phyloP scores from a whole-genome alignment of 441 rosid species.

The Adansonia madagascariensis region DNA sequence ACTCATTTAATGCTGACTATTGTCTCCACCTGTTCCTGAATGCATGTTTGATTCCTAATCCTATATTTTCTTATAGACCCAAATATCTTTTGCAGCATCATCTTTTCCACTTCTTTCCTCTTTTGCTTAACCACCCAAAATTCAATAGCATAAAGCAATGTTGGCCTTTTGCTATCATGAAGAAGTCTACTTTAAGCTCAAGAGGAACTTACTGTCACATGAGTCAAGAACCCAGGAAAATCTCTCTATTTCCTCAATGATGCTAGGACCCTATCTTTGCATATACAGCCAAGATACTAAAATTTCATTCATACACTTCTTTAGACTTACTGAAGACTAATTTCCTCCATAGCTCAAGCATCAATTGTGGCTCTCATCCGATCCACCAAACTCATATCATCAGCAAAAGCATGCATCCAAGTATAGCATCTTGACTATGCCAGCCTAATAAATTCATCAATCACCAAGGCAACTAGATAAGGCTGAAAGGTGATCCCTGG shows the following conservation, averaged over 20 bases:
- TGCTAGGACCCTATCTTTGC: background rate
- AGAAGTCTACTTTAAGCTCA: constrained; percentile 5
- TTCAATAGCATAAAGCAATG: constrained; percentile 2
- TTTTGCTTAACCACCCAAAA: background rate
- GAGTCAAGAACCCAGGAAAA: background rate
- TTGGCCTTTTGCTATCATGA: constrained; percentile 7
- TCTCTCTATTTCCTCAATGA: background rate
- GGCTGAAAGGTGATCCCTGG: background rate
- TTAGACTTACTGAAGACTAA: background rate
- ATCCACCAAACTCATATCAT: background rate
- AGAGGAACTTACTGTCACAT: background rate
- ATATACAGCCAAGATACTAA: background rate
- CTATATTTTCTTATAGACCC: background rate
- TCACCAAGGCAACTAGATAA: constrained; percentile 1
- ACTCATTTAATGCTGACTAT: background rate
- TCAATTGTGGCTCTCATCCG: background rate
- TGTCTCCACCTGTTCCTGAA: constrained; percentile 1
- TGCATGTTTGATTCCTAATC: background rate
- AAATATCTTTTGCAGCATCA: background rate
- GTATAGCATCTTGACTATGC: background rate
- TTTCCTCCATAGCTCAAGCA: background rate
- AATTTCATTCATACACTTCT: background rate
- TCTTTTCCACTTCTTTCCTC: background rate
- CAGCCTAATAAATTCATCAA: background rate
- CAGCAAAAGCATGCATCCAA: background rate